phyloP scores from a whole-genome alignment of 2,329 filamentous ascomycete species.

The Ceratocystis cubensis region DNA sequence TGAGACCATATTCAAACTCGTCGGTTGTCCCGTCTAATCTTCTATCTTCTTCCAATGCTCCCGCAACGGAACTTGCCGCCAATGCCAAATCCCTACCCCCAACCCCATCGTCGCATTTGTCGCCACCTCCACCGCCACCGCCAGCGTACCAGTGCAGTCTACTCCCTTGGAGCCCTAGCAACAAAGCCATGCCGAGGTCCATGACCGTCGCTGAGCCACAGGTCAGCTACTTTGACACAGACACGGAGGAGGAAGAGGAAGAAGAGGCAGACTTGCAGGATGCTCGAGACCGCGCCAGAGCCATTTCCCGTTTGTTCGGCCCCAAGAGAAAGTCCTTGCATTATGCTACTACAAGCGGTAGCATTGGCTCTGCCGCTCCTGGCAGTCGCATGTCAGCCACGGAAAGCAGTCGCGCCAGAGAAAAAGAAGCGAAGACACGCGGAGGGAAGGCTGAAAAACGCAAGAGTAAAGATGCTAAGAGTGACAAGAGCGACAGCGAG shows the following conservation, averaged over 20 bases:
- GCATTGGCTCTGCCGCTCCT: background rate
- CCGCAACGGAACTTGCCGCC: background rate
- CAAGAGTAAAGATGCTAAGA: background rate
- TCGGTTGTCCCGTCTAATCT: background rate
- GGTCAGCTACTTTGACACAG: constrained; percentile 19
- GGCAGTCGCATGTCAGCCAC: background rate
- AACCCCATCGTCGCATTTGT: background rate
- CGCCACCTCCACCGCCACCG: background rate
- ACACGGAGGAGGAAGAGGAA: constrained; percentile 12
- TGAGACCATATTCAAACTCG: constrained; percentile 13
- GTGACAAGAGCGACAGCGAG: background rate
- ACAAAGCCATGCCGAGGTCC: background rate
- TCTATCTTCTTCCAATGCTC: background rate
- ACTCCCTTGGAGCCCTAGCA: constrained; percentile 8
- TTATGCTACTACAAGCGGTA: background rate
- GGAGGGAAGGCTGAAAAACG: background rate
- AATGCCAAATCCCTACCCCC: background rate
- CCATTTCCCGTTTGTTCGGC: constrained; percentile 17
- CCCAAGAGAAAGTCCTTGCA: constrained; percentile 8
- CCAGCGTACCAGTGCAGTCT: constrained; percentile 11
- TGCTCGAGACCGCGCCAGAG: background rate
- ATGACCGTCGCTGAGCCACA: constrained; percentile 1
- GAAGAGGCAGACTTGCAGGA: background rate
- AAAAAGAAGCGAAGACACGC: background rate
- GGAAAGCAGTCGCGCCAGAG: background rate